phyloP scores from a whole-genome alignment of 1,284 basidiomycete genomes.

The Leucoagaricus sp. region DNA sequence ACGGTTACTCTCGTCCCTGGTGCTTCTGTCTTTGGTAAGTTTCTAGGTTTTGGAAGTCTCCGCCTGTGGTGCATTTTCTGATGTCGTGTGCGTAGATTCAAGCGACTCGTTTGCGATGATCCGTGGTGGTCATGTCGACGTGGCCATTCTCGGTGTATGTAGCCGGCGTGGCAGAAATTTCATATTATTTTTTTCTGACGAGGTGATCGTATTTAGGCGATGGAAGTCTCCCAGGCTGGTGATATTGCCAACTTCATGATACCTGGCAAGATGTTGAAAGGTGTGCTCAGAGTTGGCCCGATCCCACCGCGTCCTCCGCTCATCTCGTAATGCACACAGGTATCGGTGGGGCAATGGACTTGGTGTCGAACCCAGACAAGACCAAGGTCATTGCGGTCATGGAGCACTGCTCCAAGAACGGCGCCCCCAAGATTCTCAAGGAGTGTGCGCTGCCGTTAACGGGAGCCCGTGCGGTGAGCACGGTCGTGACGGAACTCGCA shows the following conservation, averaged over 20 bases:
- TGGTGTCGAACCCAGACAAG: slow-evolving; percentile 90
- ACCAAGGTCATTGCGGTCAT: slow-evolving; percentile 88
- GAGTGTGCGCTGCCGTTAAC: slow-evolving; percentile 87
- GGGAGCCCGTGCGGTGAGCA: slow-evolving; percentile 82
- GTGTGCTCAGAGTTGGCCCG: slow-evolving; percentile 32
- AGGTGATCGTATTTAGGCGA: slow-evolving; percentile 57
- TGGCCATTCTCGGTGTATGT: slow-evolving; percentile 82
- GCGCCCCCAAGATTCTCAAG: slow-evolving; percentile 84
- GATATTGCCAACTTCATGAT: slow-evolving; percentile 99
- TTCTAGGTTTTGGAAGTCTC: neutral
- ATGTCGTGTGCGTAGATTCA: slow-evolving; percentile 56
- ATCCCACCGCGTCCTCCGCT: slow-evolving; percentile 10
- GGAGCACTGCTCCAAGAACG: slow-evolving; percentile 91
- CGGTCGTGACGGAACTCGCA: slow-evolving; percentile 91
- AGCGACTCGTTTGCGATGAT: slow-evolving; percentile 96
- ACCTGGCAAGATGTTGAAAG: slow-evolving; percentile 89
- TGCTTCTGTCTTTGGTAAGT: slow-evolving; percentile 84
- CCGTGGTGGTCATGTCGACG: slow-evolving; percentile 93
- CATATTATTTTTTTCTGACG: too few species aligned
- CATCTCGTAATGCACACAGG: slow-evolving; percentile 41
- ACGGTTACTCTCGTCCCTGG: slow-evolving; percentile 92
- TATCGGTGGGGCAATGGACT: slow-evolving; percentile 96
- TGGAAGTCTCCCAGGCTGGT: slow-evolving; percentile 92
- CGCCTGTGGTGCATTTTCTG: neutral
- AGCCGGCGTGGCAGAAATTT: neutral